Percentiles rank a stretch among this genome's conserved stretches.
These are phyloP conservation scores for Rutstroemia sp. DNA, from an alignment of 2,329 filamentous ascomycete genomes.

Conservation along the genomic window DNA sequence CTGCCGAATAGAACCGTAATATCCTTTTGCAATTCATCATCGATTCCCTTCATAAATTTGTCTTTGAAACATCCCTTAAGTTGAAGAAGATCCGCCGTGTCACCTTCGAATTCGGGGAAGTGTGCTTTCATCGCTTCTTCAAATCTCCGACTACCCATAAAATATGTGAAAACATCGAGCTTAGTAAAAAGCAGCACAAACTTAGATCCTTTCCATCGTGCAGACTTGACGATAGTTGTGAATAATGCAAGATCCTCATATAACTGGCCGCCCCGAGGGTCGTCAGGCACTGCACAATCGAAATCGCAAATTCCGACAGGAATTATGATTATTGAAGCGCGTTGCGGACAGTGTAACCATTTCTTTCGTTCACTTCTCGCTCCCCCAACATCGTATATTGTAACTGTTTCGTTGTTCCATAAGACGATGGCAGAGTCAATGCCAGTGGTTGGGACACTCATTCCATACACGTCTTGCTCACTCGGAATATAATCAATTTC, in stretches of 20 bases:
- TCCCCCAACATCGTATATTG: neutral
- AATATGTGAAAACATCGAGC: constrained; percentile 7
- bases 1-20: neutral
- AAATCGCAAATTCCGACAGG: neutral
- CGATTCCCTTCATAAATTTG: accelerated
- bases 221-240: neutral
- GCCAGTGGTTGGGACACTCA: neutral
- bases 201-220: neutral
- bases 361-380: neutral
- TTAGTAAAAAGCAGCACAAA: neutral
- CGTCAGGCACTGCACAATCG: neutral
- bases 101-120: neutral
- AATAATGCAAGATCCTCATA: neutral
- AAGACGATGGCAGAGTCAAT: neutral
- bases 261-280: neutral
- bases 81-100: neutral
- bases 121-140: neutral
- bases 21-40: neutral
- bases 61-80: too few species aligned
- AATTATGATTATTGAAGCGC: neutral
- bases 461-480: neutral
- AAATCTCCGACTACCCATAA: neutral
- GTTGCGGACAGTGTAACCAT: neutral
- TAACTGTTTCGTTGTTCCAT: neutral
- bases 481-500: neutral